Evolutionary conservation across 2,329 filamentous ascomycete genomes (phyloP), one percentile per base, ranked within the genome.

Genomic region (Fusarium sp.): DNA sequence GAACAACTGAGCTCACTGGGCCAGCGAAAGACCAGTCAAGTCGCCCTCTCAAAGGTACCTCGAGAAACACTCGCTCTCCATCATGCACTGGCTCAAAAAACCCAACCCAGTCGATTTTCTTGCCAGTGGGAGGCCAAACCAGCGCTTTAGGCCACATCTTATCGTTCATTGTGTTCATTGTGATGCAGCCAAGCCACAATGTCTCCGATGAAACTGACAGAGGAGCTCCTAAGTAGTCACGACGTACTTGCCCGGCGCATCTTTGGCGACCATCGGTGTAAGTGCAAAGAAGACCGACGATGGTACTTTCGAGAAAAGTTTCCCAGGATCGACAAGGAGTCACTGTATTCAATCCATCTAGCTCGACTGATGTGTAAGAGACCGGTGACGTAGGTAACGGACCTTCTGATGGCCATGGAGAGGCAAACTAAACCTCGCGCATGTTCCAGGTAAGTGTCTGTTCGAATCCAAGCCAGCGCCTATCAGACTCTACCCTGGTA

Each of bases 241-340:
- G 54, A 5, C 58, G 54, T 7, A 60, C 26, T 5, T 18, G 18
- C 3, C 54, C 54, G 2, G 51, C 28, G 17, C 54, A 59, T 11
- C 58, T 14, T 20, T 59, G 44, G 6, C 31, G 33, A 1, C 38
- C 58, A 3, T 61, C 44, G 1, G 2, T 1, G 5, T 61, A 44
- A 14, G 17, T 51, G 4, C 60, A 20, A 2, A 62, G 15, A 3
- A 60, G 58, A 5, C 54, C 54, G 18, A 9, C 4, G 2, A 43
- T 38, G n/a, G 8, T 13, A 0, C 13, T 4, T 1, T 18, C 7
- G 6, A 11, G 1, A 4, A 2, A 2, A 13, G 7, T 1, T 13
- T 24, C 11, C 39, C 28, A 36, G 1, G 17, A 14, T 1, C 20
- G 40, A 17, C 51, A 46, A 11, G 40, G 51, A 2, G n/a, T 38